Evolutionary conservation across 2,329 filamentous ascomycete species (phyloP), one percentile per base, ranked within the genome.

Genomic region (Trichoderma simmonsii): DNA sequence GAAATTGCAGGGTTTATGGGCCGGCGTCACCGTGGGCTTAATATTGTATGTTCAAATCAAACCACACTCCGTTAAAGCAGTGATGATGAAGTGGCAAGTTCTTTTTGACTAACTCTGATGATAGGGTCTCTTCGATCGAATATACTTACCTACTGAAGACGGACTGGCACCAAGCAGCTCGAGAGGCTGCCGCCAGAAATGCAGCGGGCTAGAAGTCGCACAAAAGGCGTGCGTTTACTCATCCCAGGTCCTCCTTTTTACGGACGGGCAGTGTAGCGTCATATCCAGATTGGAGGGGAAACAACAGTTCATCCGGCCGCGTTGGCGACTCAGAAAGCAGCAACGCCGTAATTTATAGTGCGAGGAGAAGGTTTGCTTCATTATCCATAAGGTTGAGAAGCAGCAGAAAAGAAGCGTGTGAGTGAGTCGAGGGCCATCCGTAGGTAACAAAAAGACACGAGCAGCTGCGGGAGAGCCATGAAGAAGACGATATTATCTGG

Each of bases 1-100:
- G 94, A 89, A 90, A 61, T 83, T 98, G 48, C 86, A 89, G 71
- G 95, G 95, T 0, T 84, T 98, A 21, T 98, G 95, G 95, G 84
- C 86, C 14, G 93, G 93, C 24, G 89, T 94, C 7, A 92, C 91
- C 0, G 80, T 97, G 74, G 95, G 93, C 1, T 83, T 97, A 15
- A 81, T 85, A 6, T 81, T 92, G 86, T 88, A 80, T 83, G 86
- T 54, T 85, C 11, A 6, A 21, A n/a, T 14, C 56, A 8, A 30
- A 5, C 30, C 24, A 26, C 26, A 56, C 26, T 39, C 21, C 64
- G 65, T 28, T 63, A n/a, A 18, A 18, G 11, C 14, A 36, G 6
- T 39, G 15, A 54, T 21, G 3, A 14, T 18, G 2, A 21, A 11
- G 60, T 32, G 9, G 43, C n/a, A 4, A 21, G 43, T 0, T 18